phyloP scores from a whole-genome alignment of 106 monocot species.

The Ottelia alismoides region DNA sequence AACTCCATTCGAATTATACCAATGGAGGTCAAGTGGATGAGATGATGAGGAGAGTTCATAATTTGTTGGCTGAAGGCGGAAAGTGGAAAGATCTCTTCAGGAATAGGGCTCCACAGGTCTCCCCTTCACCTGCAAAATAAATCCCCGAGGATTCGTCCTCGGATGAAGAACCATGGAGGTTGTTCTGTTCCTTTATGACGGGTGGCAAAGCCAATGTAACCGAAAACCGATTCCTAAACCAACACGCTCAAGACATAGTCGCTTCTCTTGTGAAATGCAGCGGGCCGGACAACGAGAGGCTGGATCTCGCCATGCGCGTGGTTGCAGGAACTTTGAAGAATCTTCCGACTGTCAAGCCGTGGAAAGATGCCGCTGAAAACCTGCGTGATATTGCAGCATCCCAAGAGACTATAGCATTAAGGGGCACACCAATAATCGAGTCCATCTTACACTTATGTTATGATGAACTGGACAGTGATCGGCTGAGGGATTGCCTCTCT shows the following conservation, averaged over 20 bases:
- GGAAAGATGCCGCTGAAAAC: neutral
- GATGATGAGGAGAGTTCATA: neutral
- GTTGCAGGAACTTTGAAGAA: neutral
- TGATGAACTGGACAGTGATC: conserved; percentile 1
- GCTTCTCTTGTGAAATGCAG: too few relatives aligned
- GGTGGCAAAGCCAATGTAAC: neutral
- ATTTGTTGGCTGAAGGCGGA: neutral
- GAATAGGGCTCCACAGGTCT: neutral
- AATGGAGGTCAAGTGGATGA: neutral
- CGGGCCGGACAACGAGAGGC: neutral
- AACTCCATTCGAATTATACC: neutral
- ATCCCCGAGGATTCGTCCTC: neutral
- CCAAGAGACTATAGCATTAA: neutral
- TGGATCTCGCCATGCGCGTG: neutral
- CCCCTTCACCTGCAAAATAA: neutral
- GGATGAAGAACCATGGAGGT: neutral
- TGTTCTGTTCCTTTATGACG: neutral
- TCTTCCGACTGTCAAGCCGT: neutral
- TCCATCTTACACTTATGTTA: neutral
- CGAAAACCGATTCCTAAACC: neutral
- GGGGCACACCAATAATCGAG: neutral
- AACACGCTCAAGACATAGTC: neutral
- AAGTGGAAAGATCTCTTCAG: neutral
- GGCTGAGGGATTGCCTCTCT: neutral
- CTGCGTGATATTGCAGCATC: neutral